Evolutionary conservation across 1,139 yeast genomes (phyloP), one percentile per base, ranked within the genome.

Genomic region (Geotrichum cucujoidarum): DNA sequence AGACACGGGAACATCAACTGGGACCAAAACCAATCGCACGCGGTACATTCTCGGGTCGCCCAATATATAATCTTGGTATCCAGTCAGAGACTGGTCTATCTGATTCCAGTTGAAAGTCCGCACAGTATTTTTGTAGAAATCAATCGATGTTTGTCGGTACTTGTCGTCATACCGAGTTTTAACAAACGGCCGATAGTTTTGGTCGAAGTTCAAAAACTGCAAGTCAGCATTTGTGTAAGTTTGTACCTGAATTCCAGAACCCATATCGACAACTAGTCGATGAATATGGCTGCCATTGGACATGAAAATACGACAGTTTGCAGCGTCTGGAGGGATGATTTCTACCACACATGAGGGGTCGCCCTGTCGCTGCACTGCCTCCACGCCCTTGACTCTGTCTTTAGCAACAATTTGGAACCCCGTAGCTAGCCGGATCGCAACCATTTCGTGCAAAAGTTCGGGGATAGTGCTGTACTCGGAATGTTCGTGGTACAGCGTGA

Each of bases 321-420:
- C 67, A 43, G 72, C 73, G n/a, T 72, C 71, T 13, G 68, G 63
- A 1, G 74, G 70, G 5, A 68, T 62, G 7, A 68, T 64, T 34
- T 66, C 67, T 4, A 63, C 70, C 11, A 72, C 68, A 11, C 64
- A 61, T 20, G 63, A 58, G 0, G 74, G 70, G 55, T 74, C 74
- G 2, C 86, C 86, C 0, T 82, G 75, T 40, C 75, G 73, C 18
- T 24, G 22, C 52, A 76, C 80, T 2, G 73, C 68, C 63, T 89
- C 97, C 1, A 86, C 77, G 43, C 73, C 74, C 37, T 74, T 73
- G 0, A 88, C 92, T 31, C 69, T 70, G 1, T 77, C 76, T 1
- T 95, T 94, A 43, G 77, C 78, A 57, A 95, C 88, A 24, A 92
- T 80, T 63, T 94, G 99, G 61, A 89, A 94, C 0, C 99, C 98